Conservation (phyloP, 2,329 filamentous ascomycete species). For the Hypoxylon sp. region DNA sequence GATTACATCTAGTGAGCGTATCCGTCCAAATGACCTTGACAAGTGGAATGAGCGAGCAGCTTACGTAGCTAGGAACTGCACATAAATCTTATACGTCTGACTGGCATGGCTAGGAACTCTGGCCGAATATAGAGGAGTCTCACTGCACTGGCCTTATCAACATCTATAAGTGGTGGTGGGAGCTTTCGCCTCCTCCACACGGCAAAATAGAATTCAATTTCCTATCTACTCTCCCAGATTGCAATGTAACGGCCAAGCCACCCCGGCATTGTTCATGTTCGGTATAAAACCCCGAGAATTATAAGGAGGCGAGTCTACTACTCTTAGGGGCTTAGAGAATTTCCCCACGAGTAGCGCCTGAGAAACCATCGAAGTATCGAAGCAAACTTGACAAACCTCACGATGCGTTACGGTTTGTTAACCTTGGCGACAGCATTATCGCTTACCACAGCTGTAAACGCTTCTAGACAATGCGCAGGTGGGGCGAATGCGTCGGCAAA, state of each 20-base stretch:
- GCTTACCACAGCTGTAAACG: conserved; percentile 33
- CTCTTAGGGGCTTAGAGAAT: conserved; percentile 2
- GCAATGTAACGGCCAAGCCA: conserved; percentile 30
- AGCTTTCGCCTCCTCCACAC: conserved; percentile 2
- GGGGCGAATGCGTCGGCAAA: conserved; percentile 28
- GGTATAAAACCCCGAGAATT: conserved; percentile 25
- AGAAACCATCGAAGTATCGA: conserved; percentile 1
- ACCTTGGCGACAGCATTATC: conserved; percentile 21
- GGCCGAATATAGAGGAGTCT: background rate
- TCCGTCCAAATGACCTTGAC: background rate
- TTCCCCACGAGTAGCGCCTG: conserved; percentile 4
- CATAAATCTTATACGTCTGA: no score
- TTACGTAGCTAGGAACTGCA: no score
- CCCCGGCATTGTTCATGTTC: conserved; percentile 31
- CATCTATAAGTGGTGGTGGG: conserved; percentile 10
- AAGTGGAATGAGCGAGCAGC: background rate
- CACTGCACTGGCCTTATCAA: background rate
- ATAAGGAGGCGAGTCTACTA: conserved; percentile 13
- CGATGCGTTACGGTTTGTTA: conserved; percentile 40
- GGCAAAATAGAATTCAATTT: conserved; percentile 36
- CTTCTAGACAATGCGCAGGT: conserved; percentile 46
- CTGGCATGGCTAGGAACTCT: no score
- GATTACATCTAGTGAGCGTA: background rate
- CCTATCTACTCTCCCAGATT: conserved; percentile 35
- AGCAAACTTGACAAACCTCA: conserved; percentile 59